Percentiles rank a stretch among this genome's conserved stretches.
These are phyloP conservation scores for Datura wrightii DNA, from an alignment of 257 asterid genomes.

Conservation along the genomic window DNA sequence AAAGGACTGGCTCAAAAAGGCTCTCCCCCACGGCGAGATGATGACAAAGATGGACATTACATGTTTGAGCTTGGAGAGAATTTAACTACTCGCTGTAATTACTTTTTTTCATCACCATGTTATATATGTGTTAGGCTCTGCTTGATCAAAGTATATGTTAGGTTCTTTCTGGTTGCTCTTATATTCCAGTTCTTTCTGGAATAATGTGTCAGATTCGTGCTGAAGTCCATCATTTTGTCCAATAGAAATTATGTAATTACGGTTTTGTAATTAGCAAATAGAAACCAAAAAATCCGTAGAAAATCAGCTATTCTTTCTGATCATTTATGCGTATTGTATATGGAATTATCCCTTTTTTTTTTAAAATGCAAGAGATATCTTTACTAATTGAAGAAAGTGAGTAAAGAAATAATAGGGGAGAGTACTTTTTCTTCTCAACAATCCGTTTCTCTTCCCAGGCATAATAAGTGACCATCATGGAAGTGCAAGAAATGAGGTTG, in stretches of 20 bases:
- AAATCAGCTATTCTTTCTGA: not conserved
- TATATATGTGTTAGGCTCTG: constrained; percentile 33
- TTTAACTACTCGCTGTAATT: constrained; percentile 67
- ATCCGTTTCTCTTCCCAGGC: not conserved
- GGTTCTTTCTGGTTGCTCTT: constrained; percentile 29
- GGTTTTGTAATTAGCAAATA: not conserved
- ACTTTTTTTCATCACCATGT: constrained; percentile 40
- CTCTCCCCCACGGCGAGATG: constrained; percentile 67
- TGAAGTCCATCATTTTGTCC: constrained; percentile 20
- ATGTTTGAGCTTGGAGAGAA: constrained; percentile 66
- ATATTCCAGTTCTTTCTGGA: constrained; percentile 27
- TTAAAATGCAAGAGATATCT: not conserved
- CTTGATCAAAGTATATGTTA: constrained; percentile 21
- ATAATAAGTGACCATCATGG: not conserved
- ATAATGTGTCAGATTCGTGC: not conserved
- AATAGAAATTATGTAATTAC: not conserved
- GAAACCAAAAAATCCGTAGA: not conserved
- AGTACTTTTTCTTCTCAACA: not conserved
- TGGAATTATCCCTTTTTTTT: not conserved
- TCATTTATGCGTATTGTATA: not conserved
- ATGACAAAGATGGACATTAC: constrained; percentile 68
- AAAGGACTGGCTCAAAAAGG: constrained; percentile 60
- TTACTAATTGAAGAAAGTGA: not conserved
- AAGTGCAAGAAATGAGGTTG: constrained; percentile 4
- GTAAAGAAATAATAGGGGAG: not conserved